Evolutionary conservation across 495 filamentous ascomycete genomes (phyloP), one percentile per base, ranked within the genome.

Genomic region (Trichocladium uniseriatum): DNA sequence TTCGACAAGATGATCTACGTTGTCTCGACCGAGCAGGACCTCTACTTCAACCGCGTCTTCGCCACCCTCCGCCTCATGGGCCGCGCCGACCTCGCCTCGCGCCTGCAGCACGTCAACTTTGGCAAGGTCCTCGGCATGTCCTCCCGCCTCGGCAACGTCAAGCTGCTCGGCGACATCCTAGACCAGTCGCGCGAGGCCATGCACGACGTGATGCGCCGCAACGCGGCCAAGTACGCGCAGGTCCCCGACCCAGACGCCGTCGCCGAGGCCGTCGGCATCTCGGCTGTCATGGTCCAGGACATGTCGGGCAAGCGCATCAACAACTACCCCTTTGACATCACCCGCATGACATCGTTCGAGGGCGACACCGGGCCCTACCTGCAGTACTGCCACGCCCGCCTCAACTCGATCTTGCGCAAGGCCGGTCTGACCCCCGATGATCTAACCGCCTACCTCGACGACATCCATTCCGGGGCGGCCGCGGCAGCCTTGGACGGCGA

Each of bases 321-420:
- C 57, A 77, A 79, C 59, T 83, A 83, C 62, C 64, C 62, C 24
- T 83, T 82, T 61, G 73, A 82, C 57, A 74, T 81, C 59, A 72
- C 74, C 14, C 66, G 70, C 10, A 83, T 83, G 80, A 82, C 79
- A 1, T 27, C 24, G 24, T 83, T 83, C 47, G 80, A 84, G 60
- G 79, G 80, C 38, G 81, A 84, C 48, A 83, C 81, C 1, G 81
- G 80, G 6, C 81, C 80, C 31, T 83, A 84, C 53, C 69, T 84
- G 20, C 80, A 84, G 65, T 83, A 84, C 45, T 79, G 79, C 10
- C 79, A 84, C 55, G 76, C 79, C 5, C 77, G 80, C 22, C 70
- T 84, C 29, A 75, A 73, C 54, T 79, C 78, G 24, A 80, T 83
- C 52, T 69, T 64, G 47, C 76, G 77, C 21, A 70, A 69, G 50